Evolutionary conservation across 306 rosid species (phyloP), one percentile per base, ranked within the genome.

Genomic region (Pachyrhizus erosus): DNA sequence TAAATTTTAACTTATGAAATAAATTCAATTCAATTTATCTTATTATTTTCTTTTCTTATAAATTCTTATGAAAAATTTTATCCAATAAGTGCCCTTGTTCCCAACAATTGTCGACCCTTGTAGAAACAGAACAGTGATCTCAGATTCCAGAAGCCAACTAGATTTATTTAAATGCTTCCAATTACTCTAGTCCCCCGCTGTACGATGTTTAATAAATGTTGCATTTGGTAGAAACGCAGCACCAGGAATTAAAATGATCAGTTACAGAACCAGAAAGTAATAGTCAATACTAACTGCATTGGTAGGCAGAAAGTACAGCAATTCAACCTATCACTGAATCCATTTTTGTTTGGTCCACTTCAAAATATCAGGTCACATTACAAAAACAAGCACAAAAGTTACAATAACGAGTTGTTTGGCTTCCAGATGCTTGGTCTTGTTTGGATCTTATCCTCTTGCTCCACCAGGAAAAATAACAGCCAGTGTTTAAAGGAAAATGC

Each of bases 351-450:
- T 57, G 61, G 40, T 46, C 70, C 73, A 52, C 54, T 66, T 75
- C 31, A 15, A 73, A 73, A 5, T 62, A 78, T 57, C 31, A 57
- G 12, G 31, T 57, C 64, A 57, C 64, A 57, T 21, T 57, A 57
- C 64, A 57, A 57, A 57, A 57, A 24, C 15, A 77, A 71, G 71
- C 84, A 86, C 83, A 76, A 26, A 80, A 81, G 83, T 31, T 82
- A 78, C 75, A 77, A 14, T 60, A 81, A 83, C 81, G 78, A 88
- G 65, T 77, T 72, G 81, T 58, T 62, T 77, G 54, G 80, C 75
- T 83, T 80, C 81, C 58, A 82, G 81, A 82, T 70, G 81, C 71
- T 74, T 79, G 52, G 84, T 76, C 70, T 60, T 51, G 65, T 60
- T 70, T 40, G 83, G 70, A 65, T 76, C 76, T 52, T 74, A 77